phyloP scores from a whole-genome alignment of 306 rosid genomes.

The Trifolium subterraneum region DNA sequence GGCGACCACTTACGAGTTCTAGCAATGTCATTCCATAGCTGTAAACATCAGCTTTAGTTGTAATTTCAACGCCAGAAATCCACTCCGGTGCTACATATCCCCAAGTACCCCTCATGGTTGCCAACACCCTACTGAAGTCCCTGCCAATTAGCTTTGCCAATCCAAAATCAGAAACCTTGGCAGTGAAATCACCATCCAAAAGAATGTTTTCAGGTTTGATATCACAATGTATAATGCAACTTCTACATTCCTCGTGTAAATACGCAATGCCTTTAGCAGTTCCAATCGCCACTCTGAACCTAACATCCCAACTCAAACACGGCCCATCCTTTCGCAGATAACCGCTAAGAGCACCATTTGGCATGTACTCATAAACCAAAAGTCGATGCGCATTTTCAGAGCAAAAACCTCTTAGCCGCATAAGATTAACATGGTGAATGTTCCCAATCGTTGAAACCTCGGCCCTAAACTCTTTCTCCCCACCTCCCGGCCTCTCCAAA shows the following conservation, averaged over 20 bases:
- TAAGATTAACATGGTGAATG: conserved; percentile 87
- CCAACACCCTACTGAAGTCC: conserved; percentile 77
- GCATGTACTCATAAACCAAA: conserved; percentile 84
- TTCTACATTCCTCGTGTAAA: conserved; percentile 83
- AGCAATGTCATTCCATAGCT: conserved; percentile 87
- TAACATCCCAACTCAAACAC: conserved; percentile 74
- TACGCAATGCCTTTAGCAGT: conserved; percentile 83
- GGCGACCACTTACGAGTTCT: conserved; percentile 74
- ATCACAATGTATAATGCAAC: conserved; percentile 83
- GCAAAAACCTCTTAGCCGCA: conserved; percentile 82
- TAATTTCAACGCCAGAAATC: conserved; percentile 82
- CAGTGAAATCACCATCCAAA: conserved; percentile 61
- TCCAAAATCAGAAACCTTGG: conserved; percentile 88
- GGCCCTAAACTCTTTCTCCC: conserved; percentile 86
- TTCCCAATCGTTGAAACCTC: conserved; percentile 88
- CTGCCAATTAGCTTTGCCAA: conserved; percentile 74
- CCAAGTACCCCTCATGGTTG: conserved; percentile 89
- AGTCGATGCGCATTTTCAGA: conserved; percentile 81
- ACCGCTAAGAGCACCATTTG: conserved; percentile 69
- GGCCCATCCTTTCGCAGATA: conserved; percentile 78
- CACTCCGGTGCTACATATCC: conserved; percentile 94
- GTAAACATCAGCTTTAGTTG: conserved; percentile 86
- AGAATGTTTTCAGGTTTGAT: conserved; percentile 88
- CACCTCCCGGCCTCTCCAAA: conserved; percentile 84
- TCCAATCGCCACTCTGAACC: conserved; percentile 70